Conservation (phyloP, 352 stramenopile genomes). For the Heterotrichella gracilis region DNA sequence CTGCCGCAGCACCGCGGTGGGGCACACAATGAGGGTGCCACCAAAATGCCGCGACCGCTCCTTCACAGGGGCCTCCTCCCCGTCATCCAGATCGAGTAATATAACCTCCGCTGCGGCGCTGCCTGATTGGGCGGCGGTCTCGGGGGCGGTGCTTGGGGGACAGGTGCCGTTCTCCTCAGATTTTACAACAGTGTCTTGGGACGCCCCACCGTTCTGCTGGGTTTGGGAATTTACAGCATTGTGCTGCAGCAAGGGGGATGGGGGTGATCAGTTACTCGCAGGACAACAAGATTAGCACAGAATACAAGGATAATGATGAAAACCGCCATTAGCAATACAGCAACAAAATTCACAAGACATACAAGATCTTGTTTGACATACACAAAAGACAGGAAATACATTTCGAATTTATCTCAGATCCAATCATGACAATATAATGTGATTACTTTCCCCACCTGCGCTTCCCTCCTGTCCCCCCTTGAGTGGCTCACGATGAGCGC, state of each 20-base stretch:
- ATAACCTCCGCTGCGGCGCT: conserved; percentile 22
- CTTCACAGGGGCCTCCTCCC: conserved; percentile 37
- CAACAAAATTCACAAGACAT: not conserved
- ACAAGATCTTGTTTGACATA: not conserved
- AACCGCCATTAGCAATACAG: too few relatives aligned
- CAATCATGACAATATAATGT: too few relatives aligned
- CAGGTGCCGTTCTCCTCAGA: not conserved
- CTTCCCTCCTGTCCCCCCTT: conserved; percentile 13
- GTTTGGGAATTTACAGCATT: too few relatives aligned
- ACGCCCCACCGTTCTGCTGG: not conserved
- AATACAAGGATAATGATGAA: too few relatives aligned
- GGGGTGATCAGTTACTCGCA: too few relatives aligned
- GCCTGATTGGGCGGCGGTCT: not conserved
- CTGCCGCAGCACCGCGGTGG: conserved; percentile 42
- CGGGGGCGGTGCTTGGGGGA: not conserved
- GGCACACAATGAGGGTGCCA: conserved; percentile 38
- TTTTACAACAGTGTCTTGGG: not conserved
- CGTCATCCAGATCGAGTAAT: conserved; percentile 21
- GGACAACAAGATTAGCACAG: too few relatives aligned
- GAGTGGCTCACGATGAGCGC: conserved; percentile 21
- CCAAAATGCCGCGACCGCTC: conserved; percentile 27
- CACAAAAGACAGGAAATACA: too few relatives aligned
- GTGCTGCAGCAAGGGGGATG: too few relatives aligned
- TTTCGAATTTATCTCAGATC: too few relatives aligned
- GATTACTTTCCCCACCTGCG: too few relatives aligned